A percentile compares a stretch with the other conserved stretches of the same genome.
Evolutionary conservation across 345 rosid species (phyloP).

Genomic region (Anastatica hierochuntica): DNA sequence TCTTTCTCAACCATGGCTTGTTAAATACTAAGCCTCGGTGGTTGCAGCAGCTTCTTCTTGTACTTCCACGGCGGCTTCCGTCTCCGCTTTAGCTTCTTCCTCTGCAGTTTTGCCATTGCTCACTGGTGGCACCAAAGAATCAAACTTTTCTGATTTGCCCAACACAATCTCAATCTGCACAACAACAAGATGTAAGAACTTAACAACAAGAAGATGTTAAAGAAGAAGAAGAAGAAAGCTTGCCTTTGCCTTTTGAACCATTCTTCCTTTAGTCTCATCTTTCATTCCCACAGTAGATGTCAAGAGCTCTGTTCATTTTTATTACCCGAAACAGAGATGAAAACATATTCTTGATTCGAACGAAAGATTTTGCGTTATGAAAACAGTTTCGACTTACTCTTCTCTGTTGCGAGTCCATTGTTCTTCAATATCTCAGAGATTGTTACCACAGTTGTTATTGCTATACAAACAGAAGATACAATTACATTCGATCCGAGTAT

Average conservation of each 20-base stretch:
- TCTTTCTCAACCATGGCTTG: neutral
- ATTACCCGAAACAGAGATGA: no score
- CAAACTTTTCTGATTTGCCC: constrained; percentile 67
- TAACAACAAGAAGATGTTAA: neutral
- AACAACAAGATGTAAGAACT: neutral
- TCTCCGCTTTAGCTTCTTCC: constrained; percentile 20
- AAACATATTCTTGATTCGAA: neutral
- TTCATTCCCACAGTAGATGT: constrained; percentile 85
- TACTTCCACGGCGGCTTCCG: constrained; percentile 2
- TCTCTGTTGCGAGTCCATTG: constrained; percentile 77
- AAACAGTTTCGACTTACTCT: constrained; percentile 60
- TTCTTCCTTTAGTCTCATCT: constrained; percentile 67
- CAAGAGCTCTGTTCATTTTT: constrained; percentile 56
- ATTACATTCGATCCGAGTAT: neutral
- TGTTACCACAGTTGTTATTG: constrained; percentile 67
- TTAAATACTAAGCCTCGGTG: constrained; percentile 28
- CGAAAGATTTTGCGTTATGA: neutral
- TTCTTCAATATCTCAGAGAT: constrained; percentile 92
- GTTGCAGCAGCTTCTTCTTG: constrained; percentile 9
- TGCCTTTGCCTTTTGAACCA: constrained; percentile 88
- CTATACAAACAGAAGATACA: constrained; percentile 11
- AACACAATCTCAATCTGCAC: constrained; percentile 69
- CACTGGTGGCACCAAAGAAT: constrained; percentile 41
- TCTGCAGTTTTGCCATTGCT: constrained; percentile 15
- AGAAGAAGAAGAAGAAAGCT: neutral